Base-by-base conservation (phyloP, 2,329 filamentous ascomycete species). In the Malbranchea zuffiana region DNA sequence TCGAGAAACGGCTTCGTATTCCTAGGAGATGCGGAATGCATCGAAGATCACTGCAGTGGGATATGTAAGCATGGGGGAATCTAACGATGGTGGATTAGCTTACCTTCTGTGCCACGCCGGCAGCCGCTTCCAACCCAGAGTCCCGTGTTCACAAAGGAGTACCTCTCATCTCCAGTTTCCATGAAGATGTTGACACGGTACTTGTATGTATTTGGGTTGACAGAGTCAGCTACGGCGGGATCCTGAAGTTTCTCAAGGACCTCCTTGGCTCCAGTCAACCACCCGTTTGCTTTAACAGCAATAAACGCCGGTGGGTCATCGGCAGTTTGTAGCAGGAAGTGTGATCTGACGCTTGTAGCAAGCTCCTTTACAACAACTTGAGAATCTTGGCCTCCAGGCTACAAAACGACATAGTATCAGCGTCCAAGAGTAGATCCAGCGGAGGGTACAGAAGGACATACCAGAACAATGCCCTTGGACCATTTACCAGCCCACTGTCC, bases 401-500 rank as follows among this genome's bases (percentile, higher is more conserved):
- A 36, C 11, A 38, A 15, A 16, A 24, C 16, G 32, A 35, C 21
- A 13, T n/a, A 30, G 25, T 20, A 20, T 29, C 15, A 38, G 40
- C 16, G 31, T 26, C 12, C 12, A 32, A 11, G 6, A 24, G 12
- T 16, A 29, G 13, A 36, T 26, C 19, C 29, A 28, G 12, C 25
- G 17, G 28, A n/a, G 26, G 13, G 35, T 15, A n/a, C 16, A 24
- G 31, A n/a, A 15, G n/a, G 30, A 50, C 59, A 51, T 54, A 68
- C 65, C 54, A 69, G 50, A 39, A 69, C 59, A 35, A 67, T 63
- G 17, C 67, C 67, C 47, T 67, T 67, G 8, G 66, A 67, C 66
- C 66, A 71, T 52, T 64, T 53, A 32, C 67, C 67, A 31, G 65
- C 65, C 67, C 67, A 71, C 45, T 68, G 62, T 8, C 67, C 67